Conservation (phyloP, 1,284 basidiomycete genomes). For the Malassezia sp. region DNA sequence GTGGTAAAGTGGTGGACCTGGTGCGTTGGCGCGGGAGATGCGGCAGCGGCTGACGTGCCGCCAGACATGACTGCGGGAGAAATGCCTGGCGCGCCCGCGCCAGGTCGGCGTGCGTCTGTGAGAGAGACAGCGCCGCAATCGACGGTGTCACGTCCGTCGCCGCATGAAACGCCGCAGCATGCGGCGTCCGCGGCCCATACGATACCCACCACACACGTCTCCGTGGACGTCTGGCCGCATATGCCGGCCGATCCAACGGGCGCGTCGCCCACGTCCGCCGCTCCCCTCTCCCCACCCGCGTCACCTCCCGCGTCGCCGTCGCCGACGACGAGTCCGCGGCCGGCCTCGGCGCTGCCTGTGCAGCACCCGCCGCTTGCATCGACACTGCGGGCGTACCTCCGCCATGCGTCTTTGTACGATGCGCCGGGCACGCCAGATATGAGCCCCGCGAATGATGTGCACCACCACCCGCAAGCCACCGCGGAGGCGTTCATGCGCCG, state of each 20-base stretch:
- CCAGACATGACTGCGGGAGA: constrained; percentile 11
- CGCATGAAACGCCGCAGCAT: too few species aligned
- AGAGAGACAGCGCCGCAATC: constrained; percentile 19
- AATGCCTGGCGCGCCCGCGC: constrained; percentile 15
- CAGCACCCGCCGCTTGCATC: too few species aligned
- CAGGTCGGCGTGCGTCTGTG: constrained; percentile 24
- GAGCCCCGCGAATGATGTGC: constrained; percentile 29
- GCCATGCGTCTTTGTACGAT: constrained; percentile 6
- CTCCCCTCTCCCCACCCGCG: not conserved
- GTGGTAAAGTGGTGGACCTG: constrained; percentile 21
- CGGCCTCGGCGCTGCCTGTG: too few species aligned
- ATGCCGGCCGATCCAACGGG: not conserved
- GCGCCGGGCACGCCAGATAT: constrained; percentile 36
- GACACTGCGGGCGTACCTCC: too few species aligned
- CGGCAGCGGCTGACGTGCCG: not conserved
- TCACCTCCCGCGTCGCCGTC: not conserved
- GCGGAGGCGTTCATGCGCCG: constrained; percentile 27
- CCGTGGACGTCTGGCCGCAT: not conserved
- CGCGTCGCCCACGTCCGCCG: not conserved
- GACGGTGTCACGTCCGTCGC: too few species aligned
- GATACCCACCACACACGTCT: not conserved
- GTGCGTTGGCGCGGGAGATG: not conserved
- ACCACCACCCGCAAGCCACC: constrained; percentile 23
- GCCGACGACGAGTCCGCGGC: too few species aligned
- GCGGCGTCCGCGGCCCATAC: not conserved